Evolutionary conservation across 2,329 filamentous ascomycete species (phyloP).

Genomic region (Trichoderma atroviride): DNA sequence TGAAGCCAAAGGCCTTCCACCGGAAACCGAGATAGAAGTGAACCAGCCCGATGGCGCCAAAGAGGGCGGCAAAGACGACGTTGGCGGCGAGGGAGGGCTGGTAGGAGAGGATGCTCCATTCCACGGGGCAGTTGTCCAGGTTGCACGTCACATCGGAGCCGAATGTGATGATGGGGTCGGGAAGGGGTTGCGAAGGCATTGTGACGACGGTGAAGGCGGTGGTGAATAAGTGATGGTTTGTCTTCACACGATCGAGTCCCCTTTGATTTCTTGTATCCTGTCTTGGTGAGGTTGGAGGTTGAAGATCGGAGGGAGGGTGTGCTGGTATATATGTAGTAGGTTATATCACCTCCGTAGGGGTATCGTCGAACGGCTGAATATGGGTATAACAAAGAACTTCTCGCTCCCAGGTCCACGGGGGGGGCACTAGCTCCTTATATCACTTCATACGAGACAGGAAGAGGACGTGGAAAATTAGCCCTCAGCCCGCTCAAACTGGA

Average conservation of each 20-base stretch:
- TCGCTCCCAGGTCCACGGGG: neutral
- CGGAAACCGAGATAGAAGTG: conserved; percentile 50
- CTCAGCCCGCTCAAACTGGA: neutral
- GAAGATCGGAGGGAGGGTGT: neutral
- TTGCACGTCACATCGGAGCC: conserved; percentile 52
- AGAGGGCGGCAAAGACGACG: conserved; percentile 53
- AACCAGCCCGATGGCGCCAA: conserved; percentile 44
- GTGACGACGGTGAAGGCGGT: neutral
- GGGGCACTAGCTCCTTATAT: neutral
- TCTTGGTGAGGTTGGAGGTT: neutral
- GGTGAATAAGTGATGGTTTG: neutral
- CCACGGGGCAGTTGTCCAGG: conserved; percentile 50
- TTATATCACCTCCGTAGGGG: neutral
- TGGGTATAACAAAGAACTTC: neutral
- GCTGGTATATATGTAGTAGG: neutral
- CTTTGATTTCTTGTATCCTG: neutral
- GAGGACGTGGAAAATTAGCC: neutral
- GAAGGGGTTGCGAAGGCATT: conserved; percentile 1
- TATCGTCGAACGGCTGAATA: neutral
- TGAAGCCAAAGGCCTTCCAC: conserved; percentile 54
- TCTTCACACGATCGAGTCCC: neutral
- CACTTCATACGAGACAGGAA: neutral
- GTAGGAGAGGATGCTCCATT: conserved; percentile 57
- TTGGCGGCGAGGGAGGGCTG: conserved; percentile 58
- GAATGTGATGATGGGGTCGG: conserved; percentile 39